Percentiles rank a stretch among this genome's conserved stretches.
These are phyloP conservation scores for Aureobasidium sp. DNA, from an alignment of 2,329 filamentous ascomycete species.

Conservation along the genomic window DNA sequence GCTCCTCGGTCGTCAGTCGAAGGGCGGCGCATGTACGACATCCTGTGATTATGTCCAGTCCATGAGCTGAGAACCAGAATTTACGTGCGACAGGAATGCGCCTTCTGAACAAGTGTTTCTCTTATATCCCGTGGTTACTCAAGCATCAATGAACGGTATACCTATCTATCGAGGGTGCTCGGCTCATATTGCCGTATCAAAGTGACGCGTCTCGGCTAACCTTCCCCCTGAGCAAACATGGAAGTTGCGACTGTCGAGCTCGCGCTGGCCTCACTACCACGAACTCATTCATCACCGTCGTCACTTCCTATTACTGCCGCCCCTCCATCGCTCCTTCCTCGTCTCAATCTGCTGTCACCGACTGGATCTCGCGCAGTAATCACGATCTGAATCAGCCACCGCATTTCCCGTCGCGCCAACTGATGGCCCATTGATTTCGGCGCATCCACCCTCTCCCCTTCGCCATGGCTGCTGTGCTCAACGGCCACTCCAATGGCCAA, in stretches of 20 bases:
- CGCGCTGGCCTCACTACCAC: not conserved
- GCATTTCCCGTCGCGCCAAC: not conserved
- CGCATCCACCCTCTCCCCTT: not conserved
- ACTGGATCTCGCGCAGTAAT: not conserved
- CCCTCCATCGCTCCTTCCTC: not conserved
- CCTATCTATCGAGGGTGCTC: not conserved
- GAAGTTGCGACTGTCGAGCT: constrained; percentile 1
- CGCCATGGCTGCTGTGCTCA: constrained; percentile 42
- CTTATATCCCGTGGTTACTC: too few species aligned
- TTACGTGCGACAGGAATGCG: not conserved
- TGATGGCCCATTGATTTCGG: constrained; percentile 5
- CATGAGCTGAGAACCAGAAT: not conserved
- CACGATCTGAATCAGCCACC: not conserved
- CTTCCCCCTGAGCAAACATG: not conserved
- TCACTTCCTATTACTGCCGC: not conserved
- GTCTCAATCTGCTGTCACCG: not conserved
- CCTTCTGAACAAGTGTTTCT: not conserved
- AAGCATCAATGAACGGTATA: not conserved
- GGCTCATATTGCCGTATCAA: not conserved
- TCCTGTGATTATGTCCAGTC: not conserved
- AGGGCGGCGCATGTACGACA: constrained; percentile 7
- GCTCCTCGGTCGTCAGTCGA: constrained; percentile 15
- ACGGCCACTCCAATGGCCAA: constrained; percentile 44
- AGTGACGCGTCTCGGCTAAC: constrained; percentile 3
- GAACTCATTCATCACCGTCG: not conserved